Conservation (phyloP, 345 rosid genomes). For the Pseudoturritis turrita region DNA sequence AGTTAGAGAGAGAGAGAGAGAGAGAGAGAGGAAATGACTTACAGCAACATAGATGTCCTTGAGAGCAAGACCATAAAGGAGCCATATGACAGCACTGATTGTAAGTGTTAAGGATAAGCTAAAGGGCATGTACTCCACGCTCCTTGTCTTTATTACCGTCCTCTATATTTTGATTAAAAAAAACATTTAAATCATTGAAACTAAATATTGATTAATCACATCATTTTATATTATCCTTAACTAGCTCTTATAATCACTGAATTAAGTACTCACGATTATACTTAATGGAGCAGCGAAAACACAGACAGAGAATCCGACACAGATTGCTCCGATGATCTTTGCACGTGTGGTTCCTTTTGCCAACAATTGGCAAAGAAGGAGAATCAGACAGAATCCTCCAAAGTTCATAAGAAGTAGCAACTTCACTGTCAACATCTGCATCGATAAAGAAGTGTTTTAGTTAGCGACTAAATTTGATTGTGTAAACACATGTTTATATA, state of each 20-base stretch:
- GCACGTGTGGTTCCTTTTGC: slow-evolving; percentile 33
- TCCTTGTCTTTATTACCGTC: slow-evolving; percentile 44
- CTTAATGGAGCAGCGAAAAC: slow-evolving; percentile 55
- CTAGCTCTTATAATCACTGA: neutral
- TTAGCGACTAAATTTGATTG: neutral
- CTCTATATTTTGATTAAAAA: slow-evolving; percentile 25
- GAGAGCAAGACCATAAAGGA: slow-evolving; percentile 49
- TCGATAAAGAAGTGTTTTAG: neutral
- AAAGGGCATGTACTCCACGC: slow-evolving; percentile 73
- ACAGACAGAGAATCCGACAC: slow-evolving; percentile 38
- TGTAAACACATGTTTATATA: neutral
- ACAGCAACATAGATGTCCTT: slow-evolving; percentile 44
- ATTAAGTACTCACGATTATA: slow-evolving; percentile 32
- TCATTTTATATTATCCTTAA: too few species aligned
- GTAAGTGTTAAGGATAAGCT: slow-evolving; percentile 50
- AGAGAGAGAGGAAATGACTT: slow-evolving; percentile 18
- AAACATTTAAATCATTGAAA: neutral
- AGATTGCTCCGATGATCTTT: slow-evolving; percentile 42
- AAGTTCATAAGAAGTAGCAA: slow-evolving; percentile 37
- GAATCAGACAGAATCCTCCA: slow-evolving; percentile 37
- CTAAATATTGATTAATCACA: too few species aligned
- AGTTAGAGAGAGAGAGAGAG: neutral
- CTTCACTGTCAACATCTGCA: slow-evolving; percentile 45
- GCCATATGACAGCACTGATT: slow-evolving; percentile 53
- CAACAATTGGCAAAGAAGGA: slow-evolving; percentile 37